These are phyloP conservation scores for Pyricularia sp. DNA, from an alignment of 2,329 filamentous ascomycete species.

Conservation along the genomic window DNA sequence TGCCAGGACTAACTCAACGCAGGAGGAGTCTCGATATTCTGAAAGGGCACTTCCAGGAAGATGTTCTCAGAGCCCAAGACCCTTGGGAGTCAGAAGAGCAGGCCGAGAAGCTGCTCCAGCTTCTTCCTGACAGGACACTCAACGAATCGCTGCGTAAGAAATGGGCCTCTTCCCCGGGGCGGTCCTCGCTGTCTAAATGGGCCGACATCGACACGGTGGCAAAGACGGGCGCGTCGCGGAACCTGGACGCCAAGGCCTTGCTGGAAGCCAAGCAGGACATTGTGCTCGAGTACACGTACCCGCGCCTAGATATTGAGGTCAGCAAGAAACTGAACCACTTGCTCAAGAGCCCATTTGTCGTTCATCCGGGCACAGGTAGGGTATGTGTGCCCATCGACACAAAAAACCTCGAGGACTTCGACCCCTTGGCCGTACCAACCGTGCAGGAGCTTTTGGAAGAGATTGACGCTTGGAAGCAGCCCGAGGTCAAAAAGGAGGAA, in stretches of 20 bases:
- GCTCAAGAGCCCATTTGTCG: conserved; percentile 91
- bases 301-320: conserved; percentile 89
- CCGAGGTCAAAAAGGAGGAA: conserved; percentile 25
- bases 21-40: conserved; percentile 70
- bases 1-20: conserved; percentile 8
- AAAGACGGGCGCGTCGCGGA: conserved; percentile 58
- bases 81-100: conserved; percentile 64
- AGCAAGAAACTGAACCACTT: conserved; percentile 97
- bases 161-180: conserved; percentile 73
- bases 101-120: conserved; percentile 63
- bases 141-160: conserved; percentile 73
- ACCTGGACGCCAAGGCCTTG: conserved; percentile 60
- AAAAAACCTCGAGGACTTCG: conserved; percentile 61
- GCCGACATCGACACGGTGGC: conserved; percentile 82
- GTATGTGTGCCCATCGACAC: conserved; percentile 93
- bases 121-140: conserved; percentile 70
- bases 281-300: conserved; percentile 94
- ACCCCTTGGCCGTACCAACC: conserved; percentile 79
- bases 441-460: conserved; percentile 70
- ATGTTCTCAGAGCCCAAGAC: conserved; percentile 74
- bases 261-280: conserved; percentile 91
- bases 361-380: conserved; percentile 85
- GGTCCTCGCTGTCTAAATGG: conserved; percentile 75
- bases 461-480: conserved; percentile 67
- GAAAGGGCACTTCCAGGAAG: conserved; percentile 68